phyloP scores from a whole-genome alignment of 2,329 filamentous ascomycete genomes.

The Cordyceps farinosa region DNA sequence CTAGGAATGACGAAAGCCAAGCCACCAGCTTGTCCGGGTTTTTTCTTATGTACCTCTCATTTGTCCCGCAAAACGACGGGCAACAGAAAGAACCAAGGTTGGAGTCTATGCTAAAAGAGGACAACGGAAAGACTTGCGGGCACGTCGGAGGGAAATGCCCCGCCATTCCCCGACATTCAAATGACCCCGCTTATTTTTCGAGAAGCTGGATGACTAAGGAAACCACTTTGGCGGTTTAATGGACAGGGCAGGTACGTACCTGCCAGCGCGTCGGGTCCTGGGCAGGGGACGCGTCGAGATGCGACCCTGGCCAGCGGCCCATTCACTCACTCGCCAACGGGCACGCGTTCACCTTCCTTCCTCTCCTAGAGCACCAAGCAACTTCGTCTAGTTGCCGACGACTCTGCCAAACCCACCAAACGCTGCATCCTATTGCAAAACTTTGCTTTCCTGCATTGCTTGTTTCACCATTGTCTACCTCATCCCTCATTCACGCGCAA shows the following conservation, averaged over 20 bases:
- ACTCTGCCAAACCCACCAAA: background rate
- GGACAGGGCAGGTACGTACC: background rate
- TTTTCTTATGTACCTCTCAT: background rate
- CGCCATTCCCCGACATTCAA: no score
- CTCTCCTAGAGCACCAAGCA: background rate
- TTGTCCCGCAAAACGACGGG: background rate
- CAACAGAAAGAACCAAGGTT: no score
- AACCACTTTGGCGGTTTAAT: constrained; percentile 1
- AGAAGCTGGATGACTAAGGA: background rate
- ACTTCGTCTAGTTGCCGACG: background rate
- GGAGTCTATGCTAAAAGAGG: no score
- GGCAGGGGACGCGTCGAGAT: constrained; percentile 11
- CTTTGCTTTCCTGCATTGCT: background rate
- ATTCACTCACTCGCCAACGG: background rate
- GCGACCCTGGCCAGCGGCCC: constrained; percentile 2
- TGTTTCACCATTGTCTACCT: no score
- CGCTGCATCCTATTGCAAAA: background rate
- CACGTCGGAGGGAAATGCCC: no score
- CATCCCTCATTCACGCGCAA: background rate
- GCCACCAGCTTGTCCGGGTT: background rate
- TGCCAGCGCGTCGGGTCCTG: constrained; percentile 2
- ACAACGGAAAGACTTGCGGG: no score
- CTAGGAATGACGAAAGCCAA: constrained; percentile 2
- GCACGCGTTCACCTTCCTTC: constrained; percentile 5
- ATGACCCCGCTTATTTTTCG: no score